Base-by-base conservation (phyloP, 345 rosid species). In the Aquilaria sinensis region DNA sequence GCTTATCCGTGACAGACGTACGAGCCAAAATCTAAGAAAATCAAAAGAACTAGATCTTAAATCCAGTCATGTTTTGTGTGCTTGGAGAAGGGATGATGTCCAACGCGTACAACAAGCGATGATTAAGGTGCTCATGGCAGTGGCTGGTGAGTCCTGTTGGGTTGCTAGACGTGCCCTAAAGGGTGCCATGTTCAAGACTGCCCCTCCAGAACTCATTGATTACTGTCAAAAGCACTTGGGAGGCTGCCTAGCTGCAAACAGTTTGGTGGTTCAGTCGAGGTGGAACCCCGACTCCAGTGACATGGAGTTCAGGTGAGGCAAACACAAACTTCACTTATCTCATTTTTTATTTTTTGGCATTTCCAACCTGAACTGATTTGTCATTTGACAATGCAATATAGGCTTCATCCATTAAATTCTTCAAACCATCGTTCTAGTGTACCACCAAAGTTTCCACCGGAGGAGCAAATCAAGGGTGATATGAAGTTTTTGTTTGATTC, bases 161-260 rank as follows among this genome's bases (percentile, higher is more conserved):
- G 77, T 83, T 6, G 51, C 72, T 4, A 75, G 85, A 75, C 78
- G 75, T 68, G 64, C 85, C 57, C 89, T 86, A 4, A 89, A 84
- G 67, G 84, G 85, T 57, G 80, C 75, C 49, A 15, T 81, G 67
- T 80, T 70, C 67, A 82, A 68, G 60, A 63, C 71, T 57, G 87
- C 82, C 10, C 78, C 93, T 53, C 75, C 78, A 4, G 82, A 82
- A 67, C 84, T 84, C 43, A 75, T 86, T 56, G 78, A 89, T 67
- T 89, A 86, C 57, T 82, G 86, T 75, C 86, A 86, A 48, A 82
- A 78, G 72, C 79, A 86, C 74, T 53, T 83, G 46, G 78, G 73
- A 47, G 91, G 87, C 56, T 70, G 58, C 32, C 52, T 73, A 53
- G 72, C 65, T 12, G 59, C 75, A 29, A 65, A 69, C 56, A 74